These are phyloP conservation scores for Pseudocercospora vitis DNA, from an alignment of 2,329 filamentous ascomycete genomes.

Conservation along the genomic window DNA sequence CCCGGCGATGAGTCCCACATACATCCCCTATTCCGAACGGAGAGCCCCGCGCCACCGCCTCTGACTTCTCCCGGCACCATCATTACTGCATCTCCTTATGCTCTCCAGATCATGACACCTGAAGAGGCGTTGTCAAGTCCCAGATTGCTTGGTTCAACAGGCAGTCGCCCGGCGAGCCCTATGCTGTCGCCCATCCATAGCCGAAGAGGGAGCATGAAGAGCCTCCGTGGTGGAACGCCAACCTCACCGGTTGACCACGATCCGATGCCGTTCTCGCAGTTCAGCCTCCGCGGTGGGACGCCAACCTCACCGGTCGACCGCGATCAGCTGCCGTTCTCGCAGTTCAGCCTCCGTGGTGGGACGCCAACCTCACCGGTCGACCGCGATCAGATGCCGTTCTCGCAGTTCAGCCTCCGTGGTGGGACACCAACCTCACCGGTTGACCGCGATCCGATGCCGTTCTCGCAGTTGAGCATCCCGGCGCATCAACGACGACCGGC, in stretches of 20 bases:
- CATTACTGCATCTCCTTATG: constrained; percentile 68
- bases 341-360: too few relatives aligned
- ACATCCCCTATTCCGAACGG: constrained; percentile 74
- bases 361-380: too few relatives aligned
- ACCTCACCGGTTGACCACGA: constrained; percentile 17
- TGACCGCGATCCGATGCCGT: constrained; percentile 13
- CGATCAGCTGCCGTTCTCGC: constrained; percentile 12
- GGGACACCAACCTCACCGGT: constrained; percentile 17
- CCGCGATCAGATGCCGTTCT: constrained; percentile 12
- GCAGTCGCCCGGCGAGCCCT: constrained; percentile 24
- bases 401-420: neutral
- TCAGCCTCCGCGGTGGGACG: too few relatives aligned
- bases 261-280: constrained; percentile 11
- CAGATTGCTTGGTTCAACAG: constrained; percentile 25
- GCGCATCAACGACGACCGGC: neutral
- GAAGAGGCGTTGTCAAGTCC: constrained; percentile 28
- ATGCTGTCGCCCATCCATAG: constrained; percentile 15
- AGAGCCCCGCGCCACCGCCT: constrained; percentile 65
- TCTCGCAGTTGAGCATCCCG: neutral
- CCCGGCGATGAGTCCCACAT: constrained; percentile 64
- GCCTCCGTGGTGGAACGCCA: constrained; percentile 19
- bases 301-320: too few relatives aligned
- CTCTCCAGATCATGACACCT: constrained; percentile 59
- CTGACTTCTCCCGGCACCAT: constrained; percentile 67
- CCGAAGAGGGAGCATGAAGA: constrained; percentile 27